Base-by-base conservation (phyloP, 2,329 filamentous ascomycete genomes). In the Helminthosporium solani region DNA sequence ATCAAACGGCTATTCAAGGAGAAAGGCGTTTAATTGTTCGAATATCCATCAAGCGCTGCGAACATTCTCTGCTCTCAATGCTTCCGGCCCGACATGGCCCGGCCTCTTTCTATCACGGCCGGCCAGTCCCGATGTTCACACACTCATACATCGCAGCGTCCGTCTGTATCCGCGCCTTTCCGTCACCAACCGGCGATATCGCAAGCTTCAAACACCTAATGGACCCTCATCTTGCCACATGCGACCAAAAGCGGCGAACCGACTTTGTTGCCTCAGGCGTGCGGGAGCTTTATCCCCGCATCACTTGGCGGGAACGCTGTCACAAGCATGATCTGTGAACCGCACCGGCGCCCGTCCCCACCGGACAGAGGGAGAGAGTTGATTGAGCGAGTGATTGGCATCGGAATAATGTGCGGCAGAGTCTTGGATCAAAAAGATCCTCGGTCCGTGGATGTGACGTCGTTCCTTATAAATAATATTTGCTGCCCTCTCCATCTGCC, bases 391-490 rank as follows among this genome's bases (percentile, higher is more conserved):
- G 61, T 48, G 49, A 50, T 54, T 47, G 53, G 52, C 55, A 58
- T 55, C 47, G 61, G 62, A 66, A 60, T 56, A 12, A 54, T 50
- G n/a, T n/a, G n/a, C n/a, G n/a, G n/a, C n/a, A n/a, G n/a, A n/a
- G n/a, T n/a, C n/a, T n/a, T 49, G 47, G 49, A 53, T 46, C 58
- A 59, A 63, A 55, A 50, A 54, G 58, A 65, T 65, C 66, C 66
- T 67, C 64, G 66, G 66, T 45, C 50, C 61, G 62, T 40, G 14
- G 5, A 21, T n/a, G 58, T 67, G 65, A 69, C 64, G 64, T 66
- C 56, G 50, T 42, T 43, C n/a, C 45, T 56, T 53, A 60, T 58
- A 54, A 51, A 57, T 44, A 42, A 54, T 45, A 23, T 43, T 49
- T 56, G 53, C 58, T 48, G 44, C 46, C 47, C 37, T n/a, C 52